These are phyloP conservation scores for Rosa persica DNA, from an alignment of 306 rosid species.

Conservation along the genomic window DNA sequence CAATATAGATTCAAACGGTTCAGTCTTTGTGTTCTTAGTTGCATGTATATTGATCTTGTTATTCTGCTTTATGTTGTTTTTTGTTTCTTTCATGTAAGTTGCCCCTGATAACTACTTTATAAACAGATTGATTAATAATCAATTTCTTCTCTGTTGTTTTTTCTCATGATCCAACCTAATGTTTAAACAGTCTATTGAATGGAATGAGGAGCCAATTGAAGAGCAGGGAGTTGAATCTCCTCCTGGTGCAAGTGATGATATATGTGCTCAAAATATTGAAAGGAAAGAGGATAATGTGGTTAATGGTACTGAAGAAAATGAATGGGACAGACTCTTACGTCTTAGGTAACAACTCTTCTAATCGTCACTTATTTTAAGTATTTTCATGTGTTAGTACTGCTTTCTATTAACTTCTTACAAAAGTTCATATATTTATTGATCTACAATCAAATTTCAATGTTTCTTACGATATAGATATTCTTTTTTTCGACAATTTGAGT, in stretches of 20 bases:
- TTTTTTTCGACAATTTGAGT: background rate
- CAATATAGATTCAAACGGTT: background rate
- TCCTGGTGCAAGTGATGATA: conserved; percentile 56
- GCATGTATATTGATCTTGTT: background rate
- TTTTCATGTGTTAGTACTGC: conserved; percentile 1
- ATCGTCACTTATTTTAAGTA: conserved; percentile 3
- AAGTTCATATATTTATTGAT: background rate
- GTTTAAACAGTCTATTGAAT: conserved; percentile 67
- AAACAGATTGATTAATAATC: background rate
- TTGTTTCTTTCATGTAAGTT: background rate
- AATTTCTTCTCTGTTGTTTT: background rate
- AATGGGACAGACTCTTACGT: conserved; percentile 95
- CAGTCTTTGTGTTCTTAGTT: background rate
- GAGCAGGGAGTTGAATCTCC: conserved; percentile 88
- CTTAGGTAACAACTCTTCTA: conserved; percentile 57
- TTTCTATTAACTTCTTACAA: background rate
- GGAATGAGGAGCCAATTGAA: conserved; percentile 95
- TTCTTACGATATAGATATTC: background rate
- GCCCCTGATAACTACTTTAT: background rate
- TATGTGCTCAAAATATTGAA: conserved; percentile 55
- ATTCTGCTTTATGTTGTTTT: background rate
- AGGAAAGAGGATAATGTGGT: conserved; percentile 69
- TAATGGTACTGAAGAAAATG: conserved; percentile 74
- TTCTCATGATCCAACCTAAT: background rate
- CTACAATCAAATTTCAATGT: background rate